phyloP scores from a whole-genome alignment of 495 filamentous ascomycete genomes.

The Rostrohypoxylon terebratum region DNA sequence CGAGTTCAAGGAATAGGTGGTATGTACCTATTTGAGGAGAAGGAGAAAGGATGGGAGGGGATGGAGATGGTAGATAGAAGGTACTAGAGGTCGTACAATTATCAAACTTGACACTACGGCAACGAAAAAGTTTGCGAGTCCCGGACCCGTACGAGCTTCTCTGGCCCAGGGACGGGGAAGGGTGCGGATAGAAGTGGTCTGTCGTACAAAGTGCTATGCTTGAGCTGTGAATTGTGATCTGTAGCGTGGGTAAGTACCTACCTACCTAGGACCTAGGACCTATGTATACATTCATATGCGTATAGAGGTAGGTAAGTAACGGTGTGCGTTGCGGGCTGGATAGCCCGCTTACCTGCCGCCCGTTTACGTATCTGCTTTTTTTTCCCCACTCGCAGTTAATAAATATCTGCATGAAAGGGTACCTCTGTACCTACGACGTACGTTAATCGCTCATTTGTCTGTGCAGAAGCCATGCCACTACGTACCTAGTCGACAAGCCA shows the following conservation, averaged over 20 bases:
- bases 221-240: neutral
- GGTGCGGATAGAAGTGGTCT: constrained; percentile 9
- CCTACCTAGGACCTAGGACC: too few relatives aligned
- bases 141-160: neutral
- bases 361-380: neutral
- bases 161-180: neutral
- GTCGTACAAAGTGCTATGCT: neutral
- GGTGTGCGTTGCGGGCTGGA: neutral
- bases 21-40: neutral
- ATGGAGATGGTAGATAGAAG: neutral
- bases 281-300: neutral
- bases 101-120: constrained; percentile 2
- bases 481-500: neutral
- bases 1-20: neutral
- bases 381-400: too few relatives aligned
- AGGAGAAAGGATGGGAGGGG: neutral
- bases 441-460: too few relatives aligned
- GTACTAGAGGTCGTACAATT: neutral
- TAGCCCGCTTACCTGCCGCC: neutral
- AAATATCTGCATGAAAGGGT: too few relatives aligned
- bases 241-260: neutral
- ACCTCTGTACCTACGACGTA: too few relatives aligned
- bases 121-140: neutral
- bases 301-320: too few relatives aligned
- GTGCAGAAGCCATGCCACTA: neutral